Evolutionary conservation across 1,284 basidiomycete species (phyloP).

Genomic region (Marasmius tenuissimus): DNA sequence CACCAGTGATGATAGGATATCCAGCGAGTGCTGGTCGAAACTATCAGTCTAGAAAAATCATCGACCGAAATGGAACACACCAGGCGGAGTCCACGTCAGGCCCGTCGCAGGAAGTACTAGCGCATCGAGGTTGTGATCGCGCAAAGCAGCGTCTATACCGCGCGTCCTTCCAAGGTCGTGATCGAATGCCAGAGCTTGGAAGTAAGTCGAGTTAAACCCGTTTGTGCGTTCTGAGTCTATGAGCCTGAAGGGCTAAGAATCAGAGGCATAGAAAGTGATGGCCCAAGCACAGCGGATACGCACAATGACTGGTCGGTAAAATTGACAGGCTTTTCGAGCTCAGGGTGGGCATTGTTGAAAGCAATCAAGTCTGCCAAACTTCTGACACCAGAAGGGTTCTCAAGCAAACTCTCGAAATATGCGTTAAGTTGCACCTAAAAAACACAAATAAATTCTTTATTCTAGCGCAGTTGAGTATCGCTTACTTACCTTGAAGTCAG

Average conservation of each 20-base stretch:
- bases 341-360: slow-evolving; percentile 51
- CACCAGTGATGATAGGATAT: slow-evolving; percentile 60
- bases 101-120: slow-evolving; percentile 56
- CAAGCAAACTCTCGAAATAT: slow-evolving; percentile 42
- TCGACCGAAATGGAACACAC: slow-evolving; percentile 21
- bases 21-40: slow-evolving; percentile 48
- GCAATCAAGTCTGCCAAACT: slow-evolving; percentile 55
- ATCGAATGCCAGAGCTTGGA: slow-evolving; percentile 48
- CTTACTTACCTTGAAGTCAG: slow-evolving; percentile 55
- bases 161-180: slow-evolving; percentile 50
- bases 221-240: slow-evolving; percentile 47
- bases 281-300: slow-evolving; percentile 12
- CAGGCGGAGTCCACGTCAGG: slow-evolving; percentile 44
- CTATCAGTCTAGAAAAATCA: background rate
- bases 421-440: slow-evolving; percentile 48
- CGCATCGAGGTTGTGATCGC: slow-evolving; percentile 53
- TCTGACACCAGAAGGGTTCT: slow-evolving; percentile 53
- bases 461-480: background rate
- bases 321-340: slow-evolving; percentile 47
- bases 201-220: slow-evolving; percentile 48
- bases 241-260: slow-evolving; percentile 31
- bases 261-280: no score
- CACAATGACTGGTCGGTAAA: slow-evolving; percentile 49
- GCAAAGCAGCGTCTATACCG: slow-evolving; percentile 60
- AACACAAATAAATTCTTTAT: background rate